phyloP scores from a whole-genome alignment of 192 early-diverging fungal species.

The Cladochytrium replicatum region DNA sequence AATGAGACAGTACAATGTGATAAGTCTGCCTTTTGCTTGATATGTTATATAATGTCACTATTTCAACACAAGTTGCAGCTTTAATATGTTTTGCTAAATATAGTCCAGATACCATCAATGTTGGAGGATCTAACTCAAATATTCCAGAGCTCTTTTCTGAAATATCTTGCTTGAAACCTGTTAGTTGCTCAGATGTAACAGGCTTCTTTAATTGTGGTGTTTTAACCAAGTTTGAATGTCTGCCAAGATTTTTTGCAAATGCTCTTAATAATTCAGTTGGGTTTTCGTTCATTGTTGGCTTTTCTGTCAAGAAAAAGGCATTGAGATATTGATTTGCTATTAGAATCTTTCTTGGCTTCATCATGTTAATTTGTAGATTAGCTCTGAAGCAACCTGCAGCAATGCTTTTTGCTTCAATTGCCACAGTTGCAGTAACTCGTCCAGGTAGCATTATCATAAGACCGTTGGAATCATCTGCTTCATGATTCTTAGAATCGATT shows the following conservation, averaged over 20 bases:
- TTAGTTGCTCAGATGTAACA: conserved; percentile 12
- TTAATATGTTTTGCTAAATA: conserved; percentile 4
- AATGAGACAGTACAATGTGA: conserved; percentile 25
- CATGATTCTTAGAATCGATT: conserved; percentile 27
- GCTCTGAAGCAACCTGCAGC: conserved; percentile 30
- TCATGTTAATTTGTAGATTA: conserved; percentile 18
- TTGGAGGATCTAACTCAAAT: conserved; percentile 39
- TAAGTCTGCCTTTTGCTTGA: conserved; percentile 24
- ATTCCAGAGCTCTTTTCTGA: conserved; percentile 25
- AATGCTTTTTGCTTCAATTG: conserved; percentile 22
- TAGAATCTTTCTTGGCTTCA: conserved; percentile 31
- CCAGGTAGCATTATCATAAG: conserved; percentile 21
- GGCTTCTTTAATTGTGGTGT: conserved; percentile 7
- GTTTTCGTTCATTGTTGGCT: background rate
- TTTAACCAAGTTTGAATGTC: background rate
- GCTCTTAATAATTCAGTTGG: background rate
- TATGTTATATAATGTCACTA: conserved; percentile 39
- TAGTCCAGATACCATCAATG: conserved; percentile 30
- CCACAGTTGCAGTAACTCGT: conserved; percentile 27
- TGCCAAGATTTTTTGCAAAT: background rate
- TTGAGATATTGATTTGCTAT: conserved; percentile 18
- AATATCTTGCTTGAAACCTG: background rate
- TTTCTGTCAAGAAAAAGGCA: conserved; percentile 27
- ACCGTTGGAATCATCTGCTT: conserved; percentile 24
- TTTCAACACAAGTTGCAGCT: conserved; percentile 28